Evolutionary conservation across 2,329 filamentous ascomycete species (phyloP).

Genomic region (Aspergillaceae sp.): DNA sequence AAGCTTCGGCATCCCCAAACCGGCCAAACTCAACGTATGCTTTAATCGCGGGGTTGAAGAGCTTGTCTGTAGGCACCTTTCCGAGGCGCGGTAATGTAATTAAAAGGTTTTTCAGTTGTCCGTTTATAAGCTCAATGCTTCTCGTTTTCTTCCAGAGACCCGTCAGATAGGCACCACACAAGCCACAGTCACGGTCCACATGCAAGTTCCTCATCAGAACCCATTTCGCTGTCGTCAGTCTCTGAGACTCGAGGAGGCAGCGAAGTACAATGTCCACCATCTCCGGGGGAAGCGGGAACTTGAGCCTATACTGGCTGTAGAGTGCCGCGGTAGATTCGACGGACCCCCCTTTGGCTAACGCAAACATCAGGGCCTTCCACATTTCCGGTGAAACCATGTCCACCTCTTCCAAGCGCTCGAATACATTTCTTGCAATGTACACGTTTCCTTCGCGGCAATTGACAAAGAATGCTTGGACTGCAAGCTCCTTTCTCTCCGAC

Average conservation of each 20-base stretch:
- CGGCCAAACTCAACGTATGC: slow-evolving; percentile 32
- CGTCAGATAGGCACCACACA: slow-evolving; percentile 30
- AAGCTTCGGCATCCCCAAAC: slow-evolving; percentile 25
- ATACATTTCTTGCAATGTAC: slow-evolving; percentile 30
- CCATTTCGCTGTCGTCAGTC: slow-evolving; percentile 29
- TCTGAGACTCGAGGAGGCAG: slow-evolving; percentile 29
- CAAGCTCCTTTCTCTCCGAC: slow-evolving; percentile 21
- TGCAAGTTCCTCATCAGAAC: slow-evolving; percentile 26
- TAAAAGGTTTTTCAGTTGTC: slow-evolving; percentile 24
- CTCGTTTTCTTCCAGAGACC: slow-evolving; percentile 34
- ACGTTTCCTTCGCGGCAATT: slow-evolving; percentile 32
- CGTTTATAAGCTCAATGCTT: slow-evolving; percentile 27
- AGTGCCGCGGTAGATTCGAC: slow-evolving; percentile 30
- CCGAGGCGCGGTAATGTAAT: slow-evolving; percentile 18
- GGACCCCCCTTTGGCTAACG: slow-evolving; percentile 26
- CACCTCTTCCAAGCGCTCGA: slow-evolving; percentile 25
- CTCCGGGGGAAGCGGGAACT: slow-evolving; percentile 21
- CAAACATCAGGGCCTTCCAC: slow-evolving; percentile 31
- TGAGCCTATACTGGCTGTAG: slow-evolving; percentile 20
- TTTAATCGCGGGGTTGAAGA: slow-evolving; percentile 34
- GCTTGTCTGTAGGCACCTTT: slow-evolving; percentile 27
- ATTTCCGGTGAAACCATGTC: slow-evolving; percentile 21
- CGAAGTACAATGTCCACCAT: slow-evolving; percentile 30
- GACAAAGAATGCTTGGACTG: slow-evolving; percentile 22
- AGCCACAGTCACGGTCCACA: slow-evolving; percentile 25